Base-by-base conservation (phyloP, 2,329 filamentous ascomycete genomes). In the Aspergillus floridensis region DNA sequence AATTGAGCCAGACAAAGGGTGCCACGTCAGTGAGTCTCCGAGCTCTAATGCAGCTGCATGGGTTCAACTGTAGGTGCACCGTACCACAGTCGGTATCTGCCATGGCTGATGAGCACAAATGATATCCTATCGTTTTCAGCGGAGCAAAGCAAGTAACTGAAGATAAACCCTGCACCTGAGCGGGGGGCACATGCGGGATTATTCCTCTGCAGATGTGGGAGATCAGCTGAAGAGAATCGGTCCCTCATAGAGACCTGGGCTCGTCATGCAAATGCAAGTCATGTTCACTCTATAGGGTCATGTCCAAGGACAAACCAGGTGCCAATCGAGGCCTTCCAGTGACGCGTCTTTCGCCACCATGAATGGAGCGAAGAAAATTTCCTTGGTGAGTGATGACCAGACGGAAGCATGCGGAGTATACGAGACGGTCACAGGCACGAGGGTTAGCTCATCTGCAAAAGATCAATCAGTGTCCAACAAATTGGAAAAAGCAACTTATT, bases 1-100 rank as follows among this genome's bases (percentile, higher is more conserved):
- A 57, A 59, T 49, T 63, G 61, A 66, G 63, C 74, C 74, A 76
- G 69, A 75, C 68, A 64, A 62, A 67, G 65, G 59, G 59, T 68
- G 74, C 74, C 74, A 77, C 74, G 74, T 77, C 74, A 77, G 72
- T 74, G 68, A 74, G 69, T 68, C 66, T 71, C 68, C 65, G 71
- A 72, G 68, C 64, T 73, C 66, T 74, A 70, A 68, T 72, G 72
- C 71, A 75, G 68, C 66, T 75, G 73, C 73, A 75, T 72, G 67
- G 68, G 69, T 70, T 70, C 62, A 65, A 66, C 61, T 67, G 67
- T 68, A 71, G 70, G 67, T 68, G 68, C 67, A 69, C 66, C 61
- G 66, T 72, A 68, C 70, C 66, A 74, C 69, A 63, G 66, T 67
- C 68, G 69, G 65, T 71, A 68, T 73, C 67, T 68, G 65, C 65